Percentiles rank a stretch among this genome's conserved stretches.
These are phyloP conservation scores for Ascochyta rabiei DNA, from an alignment of 2,329 filamentous ascomycete genomes.

Conservation along the genomic window DNA sequence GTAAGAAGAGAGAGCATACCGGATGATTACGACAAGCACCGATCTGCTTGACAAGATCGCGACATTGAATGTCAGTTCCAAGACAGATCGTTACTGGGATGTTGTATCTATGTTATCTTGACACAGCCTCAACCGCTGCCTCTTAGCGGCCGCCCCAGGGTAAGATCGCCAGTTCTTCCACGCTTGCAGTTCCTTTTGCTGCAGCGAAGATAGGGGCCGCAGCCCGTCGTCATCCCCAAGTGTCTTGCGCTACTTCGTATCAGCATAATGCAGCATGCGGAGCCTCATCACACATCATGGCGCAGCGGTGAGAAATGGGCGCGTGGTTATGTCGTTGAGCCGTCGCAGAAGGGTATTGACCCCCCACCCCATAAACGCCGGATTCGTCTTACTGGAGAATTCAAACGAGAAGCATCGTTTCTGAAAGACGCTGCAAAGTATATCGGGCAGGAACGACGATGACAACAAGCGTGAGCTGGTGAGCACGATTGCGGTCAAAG, in stretches of 20 bases:
- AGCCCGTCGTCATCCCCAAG: conserved; percentile 3
- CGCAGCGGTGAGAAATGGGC: not conserved
- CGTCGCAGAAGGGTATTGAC: not conserved
- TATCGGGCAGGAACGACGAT: not conserved
- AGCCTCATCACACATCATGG: conserved; percentile 11
- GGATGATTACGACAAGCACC: not conserved
- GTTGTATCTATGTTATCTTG: conserved; percentile 17
- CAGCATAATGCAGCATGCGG: not conserved
- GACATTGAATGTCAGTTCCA: conserved; percentile 9
- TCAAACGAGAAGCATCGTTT: not conserved
- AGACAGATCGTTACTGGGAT: conserved; percentile 14
- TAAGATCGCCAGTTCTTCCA: conserved; percentile 14
- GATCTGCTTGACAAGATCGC: not conserved
- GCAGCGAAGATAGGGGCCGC: conserved; percentile 16
- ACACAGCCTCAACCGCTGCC: conserved; percentile 17
- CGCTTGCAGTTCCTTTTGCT: conserved; percentile 15
- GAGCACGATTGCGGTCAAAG: conserved; percentile 2
- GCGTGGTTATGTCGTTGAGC: not conserved
- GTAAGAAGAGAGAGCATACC: not conserved
- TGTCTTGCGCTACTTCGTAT: not conserved
- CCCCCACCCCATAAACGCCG: not conserved
- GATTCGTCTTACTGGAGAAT: not conserved
- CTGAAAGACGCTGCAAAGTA: not conserved
- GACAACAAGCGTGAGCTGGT: not conserved
- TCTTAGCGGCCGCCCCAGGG: conserved; percentile 1